These are phyloP conservation scores for Cajanus cajan DNA, from an alignment of 306 rosid species.

Conservation along the genomic window DNA sequence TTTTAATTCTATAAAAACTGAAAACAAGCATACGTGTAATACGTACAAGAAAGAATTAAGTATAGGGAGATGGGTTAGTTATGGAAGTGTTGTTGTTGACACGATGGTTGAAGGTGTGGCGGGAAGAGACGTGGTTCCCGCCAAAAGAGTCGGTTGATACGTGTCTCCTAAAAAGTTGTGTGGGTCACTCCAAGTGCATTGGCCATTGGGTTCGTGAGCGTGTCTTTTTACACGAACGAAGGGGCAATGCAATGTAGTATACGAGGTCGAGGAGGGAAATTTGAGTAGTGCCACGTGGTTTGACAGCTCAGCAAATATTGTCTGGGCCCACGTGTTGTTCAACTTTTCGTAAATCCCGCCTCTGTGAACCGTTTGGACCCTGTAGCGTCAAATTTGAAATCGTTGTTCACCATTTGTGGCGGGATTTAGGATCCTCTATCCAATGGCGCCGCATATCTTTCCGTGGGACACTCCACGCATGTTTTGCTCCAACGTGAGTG, in stretches of 20 bases:
- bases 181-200: too few species aligned
- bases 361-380: neutral
- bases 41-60: neutral
- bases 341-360: slow-evolving; percentile 43
- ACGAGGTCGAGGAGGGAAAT: slow-evolving; percentile 26
- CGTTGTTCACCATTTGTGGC: neutral
- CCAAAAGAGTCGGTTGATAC: neutral
- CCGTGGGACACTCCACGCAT: slow-evolving; percentile 35
- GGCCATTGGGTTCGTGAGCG: neutral
- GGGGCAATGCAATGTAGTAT: slow-evolving; percentile 33
- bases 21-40: neutral
- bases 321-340: too few species aligned
- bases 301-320: slow-evolving; percentile 23
- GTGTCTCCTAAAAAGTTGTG: neutral
- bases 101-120: neutral
- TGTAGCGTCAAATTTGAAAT: slow-evolving; percentile 21
- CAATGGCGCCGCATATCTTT: slow-evolving; percentile 40
- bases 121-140: neutral
- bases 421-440: neutral
- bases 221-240: slow-evolving; percentile 16
- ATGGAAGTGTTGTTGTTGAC: neutral
- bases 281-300: slow-evolving; percentile 24
- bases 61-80: neutral
- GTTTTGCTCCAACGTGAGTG: slow-evolving; percentile 31
- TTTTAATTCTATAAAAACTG: too few species aligned